Base-by-base conservation (phyloP, 441 rosid genomes). In the Caryocar brasiliense region DNA sequence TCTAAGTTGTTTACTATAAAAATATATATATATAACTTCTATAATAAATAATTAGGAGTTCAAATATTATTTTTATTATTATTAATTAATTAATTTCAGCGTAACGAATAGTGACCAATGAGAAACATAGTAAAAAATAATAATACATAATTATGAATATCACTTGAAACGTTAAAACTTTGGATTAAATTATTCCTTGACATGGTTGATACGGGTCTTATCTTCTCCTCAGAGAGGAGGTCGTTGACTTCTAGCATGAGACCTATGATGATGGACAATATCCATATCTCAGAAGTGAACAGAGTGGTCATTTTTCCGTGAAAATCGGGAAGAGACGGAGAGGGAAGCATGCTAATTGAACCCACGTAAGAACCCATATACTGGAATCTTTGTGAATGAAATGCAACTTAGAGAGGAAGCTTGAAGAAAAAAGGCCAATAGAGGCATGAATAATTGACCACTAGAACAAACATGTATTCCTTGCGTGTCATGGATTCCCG, bases 301-400 rank as follows among this genome's bases (percentile, higher is more conserved):
- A 45, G 62, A 24, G 76, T 38, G 97, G 95, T n/a, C 34, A 46
- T 8, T 80, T 21, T 0, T 51, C n/a, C 7, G 78, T 73, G 52
- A 48, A 72, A 55, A 82, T 72, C 13, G 75, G 73, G 37, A 66
- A 46, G 44, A 82, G 25, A 18, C 72, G 92, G 65, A 86, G 73
- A 42, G 94, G 97, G 51, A 86, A 86, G 2, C 95, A 91, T 1
- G 81, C 72, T 26, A 73, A 77, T 56, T 90, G 95, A 40, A 84
- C 92, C 85, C 83, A 80, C 2, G 98, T 82, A 33, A 95, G 82
- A 29, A 86, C 95, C 98, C 98, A 86, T 6, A 73, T 62, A 66
- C 77, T 77, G 2, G 78, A 60, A 19, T 95, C 97, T 44, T 66
- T 66, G 74, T 86, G 85, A 55, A 43, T 75, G 80, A 90, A 90